Evolutionary conservation across 75 land plant genomes (phyloP).

Genomic region (Sequoia sempervirens): DNA sequence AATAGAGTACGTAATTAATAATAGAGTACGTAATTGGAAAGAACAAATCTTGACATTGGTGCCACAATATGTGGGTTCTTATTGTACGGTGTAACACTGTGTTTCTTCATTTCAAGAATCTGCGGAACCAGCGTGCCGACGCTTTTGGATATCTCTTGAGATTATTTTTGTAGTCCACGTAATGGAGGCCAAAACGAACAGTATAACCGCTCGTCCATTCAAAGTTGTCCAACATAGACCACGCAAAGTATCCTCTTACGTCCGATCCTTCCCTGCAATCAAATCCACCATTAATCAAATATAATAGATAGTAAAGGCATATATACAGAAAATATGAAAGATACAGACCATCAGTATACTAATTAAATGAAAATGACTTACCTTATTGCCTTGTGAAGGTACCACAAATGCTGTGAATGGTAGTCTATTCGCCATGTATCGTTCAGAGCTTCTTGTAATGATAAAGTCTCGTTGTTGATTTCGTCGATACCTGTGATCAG

Average conservation of each 20-base stretch:
- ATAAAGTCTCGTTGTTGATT: too few species aligned
- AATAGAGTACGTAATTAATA: too few species aligned
- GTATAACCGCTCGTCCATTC: conserved; percentile 35
- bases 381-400: background rate
- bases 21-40: too few species aligned
- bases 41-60: too few species aligned
- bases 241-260: conserved; percentile 37
- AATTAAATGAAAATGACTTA: background rate
- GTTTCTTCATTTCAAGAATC: conserved; percentile 12
- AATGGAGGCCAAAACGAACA: conserved; percentile 43
- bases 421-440: background rate
- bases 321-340: background rate
- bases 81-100: too few species aligned
- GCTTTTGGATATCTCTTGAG: conserved; percentile 46
- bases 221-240: conserved; percentile 49
- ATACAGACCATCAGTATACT: background rate
- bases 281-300: background rate
- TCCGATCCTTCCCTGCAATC: conserved; percentile 38
- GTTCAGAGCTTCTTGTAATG: too few species aligned
- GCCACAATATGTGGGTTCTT: too few species aligned
- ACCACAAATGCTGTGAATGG: background rate
- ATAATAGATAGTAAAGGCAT: too few species aligned
- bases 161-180: conserved; percentile 35
- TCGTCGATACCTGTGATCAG: too few species aligned
- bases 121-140: conserved; percentile 46